Percentiles rank a stretch among this genome's conserved stretches.
Conservation (phyloP, 331 rosid genomes). For the Stylosanthes scabra region DNA sequence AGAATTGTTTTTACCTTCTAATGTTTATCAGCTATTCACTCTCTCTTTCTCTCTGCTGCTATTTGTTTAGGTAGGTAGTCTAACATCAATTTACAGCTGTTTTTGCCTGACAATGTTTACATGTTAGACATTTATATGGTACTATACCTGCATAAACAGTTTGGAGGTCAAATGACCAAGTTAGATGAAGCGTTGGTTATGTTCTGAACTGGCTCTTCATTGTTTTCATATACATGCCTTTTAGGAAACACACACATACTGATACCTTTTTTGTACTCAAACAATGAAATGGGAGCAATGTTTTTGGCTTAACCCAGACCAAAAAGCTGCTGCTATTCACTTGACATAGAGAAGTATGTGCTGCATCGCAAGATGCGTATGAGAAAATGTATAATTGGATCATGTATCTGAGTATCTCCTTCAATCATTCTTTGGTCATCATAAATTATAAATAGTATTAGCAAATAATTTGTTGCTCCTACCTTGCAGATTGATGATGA, state of each 20-base stretch:
- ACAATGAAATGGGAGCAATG: slow-evolving; percentile 6
- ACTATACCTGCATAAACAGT: neutral
- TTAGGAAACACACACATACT: neutral
- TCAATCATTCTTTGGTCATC: slow-evolving; percentile 30
- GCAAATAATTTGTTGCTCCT: slow-evolving; percentile 25
- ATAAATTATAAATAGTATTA: slow-evolving; percentile 21
- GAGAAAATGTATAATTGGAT: slow-evolving; percentile 27
- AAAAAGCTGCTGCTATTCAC: slow-evolving; percentile 7
- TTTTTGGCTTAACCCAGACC: slow-evolving; percentile 11
- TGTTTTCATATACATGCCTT: neutral
- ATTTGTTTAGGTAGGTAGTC: slow-evolving; percentile 21
- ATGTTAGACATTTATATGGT: slow-evolving; percentile 15
- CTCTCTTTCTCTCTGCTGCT: neutral
- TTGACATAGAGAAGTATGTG: neutral
- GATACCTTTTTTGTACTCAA: slow-evolving; percentile 6
- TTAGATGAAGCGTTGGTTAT: slow-evolving; percentile 23
- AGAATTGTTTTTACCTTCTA: slow-evolving; percentile 30
- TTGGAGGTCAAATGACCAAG: too few species aligned
- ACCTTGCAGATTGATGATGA: slow-evolving; percentile 72
- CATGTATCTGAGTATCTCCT: slow-evolving; percentile 26
- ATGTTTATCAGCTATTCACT: slow-evolving; percentile 9
- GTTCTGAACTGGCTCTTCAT: neutral
- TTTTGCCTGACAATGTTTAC: slow-evolving; percentile 29
- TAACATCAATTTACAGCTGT: slow-evolving; percentile 25
- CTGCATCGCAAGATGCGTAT: slow-evolving; percentile 11